Percentiles rank a stretch among this genome's conserved stretches.
Evolutionary conservation across 441 rosid species (phyloP).

Genomic region (Metrosideros polymorpha): DNA sequence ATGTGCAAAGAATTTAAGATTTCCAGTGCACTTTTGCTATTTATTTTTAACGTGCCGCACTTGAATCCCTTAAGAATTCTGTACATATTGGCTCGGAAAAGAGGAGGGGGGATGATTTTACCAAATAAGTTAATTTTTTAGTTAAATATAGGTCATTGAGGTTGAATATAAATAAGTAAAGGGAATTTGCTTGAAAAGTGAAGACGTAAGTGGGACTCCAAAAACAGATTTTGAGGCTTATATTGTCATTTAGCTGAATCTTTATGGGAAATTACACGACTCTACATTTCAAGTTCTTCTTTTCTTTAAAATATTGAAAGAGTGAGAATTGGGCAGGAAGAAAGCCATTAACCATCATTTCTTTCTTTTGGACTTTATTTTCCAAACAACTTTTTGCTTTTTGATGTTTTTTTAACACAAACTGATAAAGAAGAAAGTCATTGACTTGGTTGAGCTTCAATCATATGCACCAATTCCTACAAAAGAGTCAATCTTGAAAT

Average conservation of each 20-base stretch:
- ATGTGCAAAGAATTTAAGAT: background rate
- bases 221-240: background rate
- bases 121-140: too few species aligned
- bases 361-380: background rate
- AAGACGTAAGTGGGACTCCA: too few species aligned
- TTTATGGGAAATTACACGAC: background rate
- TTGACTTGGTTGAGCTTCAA: background rate
- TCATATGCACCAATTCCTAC: background rate
- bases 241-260: background rate
- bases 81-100: background rate
- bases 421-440: background rate
- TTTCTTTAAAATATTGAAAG: background rate
- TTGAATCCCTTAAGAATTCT: background rate
- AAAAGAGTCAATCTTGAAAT: background rate
- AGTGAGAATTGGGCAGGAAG: background rate
- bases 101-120: background rate
- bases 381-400: background rate
- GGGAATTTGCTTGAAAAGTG: too few species aligned
- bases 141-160: too few species aligned
- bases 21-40: background rate
- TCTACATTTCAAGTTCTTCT: background rate
- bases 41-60: background rate
- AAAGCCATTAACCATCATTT: background rate
- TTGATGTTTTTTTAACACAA: background rate
- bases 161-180: too few species aligned